Percentiles rank a stretch among this genome's conserved stretches.
Evolutionary conservation across 225 moss, liverwort and hornwort species (phyloP).

Genomic region (Straminergon stramineum): DNA sequence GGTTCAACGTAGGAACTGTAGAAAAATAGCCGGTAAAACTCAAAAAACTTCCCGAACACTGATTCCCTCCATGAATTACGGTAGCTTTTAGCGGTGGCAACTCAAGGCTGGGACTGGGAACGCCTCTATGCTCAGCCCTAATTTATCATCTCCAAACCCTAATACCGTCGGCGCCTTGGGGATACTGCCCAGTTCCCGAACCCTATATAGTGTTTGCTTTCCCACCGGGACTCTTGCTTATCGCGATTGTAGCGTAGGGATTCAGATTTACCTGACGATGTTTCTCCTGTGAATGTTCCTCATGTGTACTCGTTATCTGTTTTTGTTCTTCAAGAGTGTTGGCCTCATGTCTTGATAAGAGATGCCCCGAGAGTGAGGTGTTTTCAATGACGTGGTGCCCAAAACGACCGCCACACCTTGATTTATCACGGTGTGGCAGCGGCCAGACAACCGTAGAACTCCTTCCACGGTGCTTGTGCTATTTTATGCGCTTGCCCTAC

Average conservation of each 20-base stretch:
- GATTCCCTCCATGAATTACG: no score
- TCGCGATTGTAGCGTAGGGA: no score
- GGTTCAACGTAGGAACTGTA: no score
- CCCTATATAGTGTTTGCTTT: background rate
- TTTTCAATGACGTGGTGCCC: background rate
- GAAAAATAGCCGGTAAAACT: no score
- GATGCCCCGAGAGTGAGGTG: background rate
- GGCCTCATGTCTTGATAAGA: background rate
- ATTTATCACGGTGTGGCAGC: constrained; percentile 10
- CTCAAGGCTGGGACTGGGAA: background rate
- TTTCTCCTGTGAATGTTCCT: no score
- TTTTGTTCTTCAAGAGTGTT: no score
- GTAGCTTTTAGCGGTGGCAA: background rate
- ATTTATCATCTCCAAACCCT: background rate
- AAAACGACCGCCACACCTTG: background rate
- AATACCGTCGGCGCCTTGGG: background rate
- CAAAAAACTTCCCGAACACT: no score
- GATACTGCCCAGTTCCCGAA: background rate
- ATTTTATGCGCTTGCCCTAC: constrained; percentile 30
- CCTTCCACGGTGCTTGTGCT: constrained; percentile 44
- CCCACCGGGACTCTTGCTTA: no score
- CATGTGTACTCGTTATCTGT: no score
- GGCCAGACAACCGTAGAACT: constrained; percentile 58
- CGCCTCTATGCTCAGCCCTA: background rate
- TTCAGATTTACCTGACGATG: no score